Evolutionary conservation across 768 basidiomycete species (phyloP).

Genomic region (Pleurotus platypus): DNA sequence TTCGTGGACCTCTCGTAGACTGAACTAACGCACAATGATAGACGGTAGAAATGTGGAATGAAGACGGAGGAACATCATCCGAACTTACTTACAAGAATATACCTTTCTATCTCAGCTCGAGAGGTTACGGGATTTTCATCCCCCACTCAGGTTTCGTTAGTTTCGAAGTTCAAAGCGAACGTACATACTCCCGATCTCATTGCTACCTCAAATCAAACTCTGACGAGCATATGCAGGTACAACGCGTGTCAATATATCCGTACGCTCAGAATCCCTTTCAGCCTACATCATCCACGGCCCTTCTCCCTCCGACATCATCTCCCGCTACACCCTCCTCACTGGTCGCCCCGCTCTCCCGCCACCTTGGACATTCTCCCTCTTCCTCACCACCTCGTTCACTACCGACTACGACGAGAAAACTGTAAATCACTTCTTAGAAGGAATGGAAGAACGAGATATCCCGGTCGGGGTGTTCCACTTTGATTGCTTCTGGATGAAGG

Average conservation of each 20-base stretch:
- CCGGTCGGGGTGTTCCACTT: conserved; percentile 42
- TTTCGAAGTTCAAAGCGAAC: conserved; percentile 40
- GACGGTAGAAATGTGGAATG: conserved; percentile 40
- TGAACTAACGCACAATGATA: background rate
- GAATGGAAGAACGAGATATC: conserved; percentile 36
- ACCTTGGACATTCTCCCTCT: conserved; percentile 46
- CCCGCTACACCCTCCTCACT: conserved; percentile 31
- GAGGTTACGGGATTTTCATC: conserved; percentile 45
- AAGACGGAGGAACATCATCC: conserved; percentile 40
- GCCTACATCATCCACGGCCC: conserved; percentile 40
- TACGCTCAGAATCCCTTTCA: conserved; percentile 35
- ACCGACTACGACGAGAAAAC: conserved; percentile 42
- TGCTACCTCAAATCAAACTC: conserved; percentile 14
- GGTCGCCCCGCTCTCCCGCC: conserved; percentile 42
- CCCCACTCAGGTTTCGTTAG: conserved; percentile 43
- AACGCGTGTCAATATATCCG: conserved; percentile 28
- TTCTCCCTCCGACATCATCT: conserved; percentile 23
- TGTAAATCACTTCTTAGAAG: conserved; percentile 39
- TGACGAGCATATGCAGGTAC: conserved; percentile 10
- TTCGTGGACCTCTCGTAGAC: background rate
- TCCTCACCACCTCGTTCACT: conserved; percentile 45
- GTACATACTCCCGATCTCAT: conserved; percentile 21
- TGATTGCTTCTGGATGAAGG: conserved; percentile 41
- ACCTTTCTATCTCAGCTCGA: conserved; percentile 33
- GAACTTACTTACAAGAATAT: conserved; percentile 31